These are phyloP conservation scores for Aspergillus neotritici DNA, from an alignment of 2,329 filamentous ascomycete genomes.

Conservation along the genomic window DNA sequence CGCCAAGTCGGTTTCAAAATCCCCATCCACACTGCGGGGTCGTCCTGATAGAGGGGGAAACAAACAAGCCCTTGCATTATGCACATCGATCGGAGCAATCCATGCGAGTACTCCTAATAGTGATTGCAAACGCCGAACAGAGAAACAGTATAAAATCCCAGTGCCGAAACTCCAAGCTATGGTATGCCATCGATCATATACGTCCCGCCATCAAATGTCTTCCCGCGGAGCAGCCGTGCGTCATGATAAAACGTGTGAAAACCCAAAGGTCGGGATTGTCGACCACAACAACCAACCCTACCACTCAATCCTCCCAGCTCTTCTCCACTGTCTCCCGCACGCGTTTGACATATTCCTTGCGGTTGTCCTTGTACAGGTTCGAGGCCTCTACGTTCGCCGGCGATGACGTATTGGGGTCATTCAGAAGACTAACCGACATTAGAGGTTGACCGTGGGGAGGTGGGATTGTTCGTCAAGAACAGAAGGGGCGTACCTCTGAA, in stretches of 20 bases:
- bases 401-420: slow-evolving; percentile 97
- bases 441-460: background rate
- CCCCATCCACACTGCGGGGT: too few species aligned
- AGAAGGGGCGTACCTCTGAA: slow-evolving; percentile 67
- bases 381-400: slow-evolving; percentile 97
- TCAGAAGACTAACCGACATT: slow-evolving; percentile 63
- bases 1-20: too few species aligned
- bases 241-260: background rate
- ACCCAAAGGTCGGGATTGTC: background rate
- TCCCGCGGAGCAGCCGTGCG: background rate
- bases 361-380: slow-evolving; percentile 97
- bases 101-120: background rate
- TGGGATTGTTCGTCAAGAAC: background rate
- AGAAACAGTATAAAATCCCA: too few species aligned
- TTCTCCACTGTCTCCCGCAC: slow-evolving; percentile 97
- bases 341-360: slow-evolving; percentile 91
- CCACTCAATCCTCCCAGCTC: slow-evolving; percentile 83
- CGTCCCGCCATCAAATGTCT: too few species aligned
- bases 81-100: slow-evolving; percentile 15
- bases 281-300: slow-evolving; percentile 6
- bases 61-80: slow-evolving; percentile 13
- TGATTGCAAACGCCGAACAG: too few species aligned
- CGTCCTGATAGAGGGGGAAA: background rate
- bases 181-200: too few species aligned
- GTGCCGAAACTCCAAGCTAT: too few species aligned